Base-by-base conservation (phyloP, 1,284 basidiomycete species). In the Marasmius fiardii region DNA sequence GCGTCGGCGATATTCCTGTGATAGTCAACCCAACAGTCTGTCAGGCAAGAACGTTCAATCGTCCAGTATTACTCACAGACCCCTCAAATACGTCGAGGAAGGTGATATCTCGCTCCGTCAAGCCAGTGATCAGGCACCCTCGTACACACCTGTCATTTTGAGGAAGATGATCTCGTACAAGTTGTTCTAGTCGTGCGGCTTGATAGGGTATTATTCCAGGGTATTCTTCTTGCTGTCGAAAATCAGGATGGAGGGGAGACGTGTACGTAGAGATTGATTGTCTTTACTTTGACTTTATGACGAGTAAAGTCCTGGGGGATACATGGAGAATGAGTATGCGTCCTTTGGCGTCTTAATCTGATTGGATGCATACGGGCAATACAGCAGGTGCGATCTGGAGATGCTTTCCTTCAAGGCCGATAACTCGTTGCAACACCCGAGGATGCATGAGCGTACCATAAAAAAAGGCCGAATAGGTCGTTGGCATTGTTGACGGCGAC, bases 41-140 rank as follows among this genome's bases (percentile, higher is more conserved):
- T 31, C 10, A 31, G 4, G 12, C n/a, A 16, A 10, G n/a, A n/a
- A n/a, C n/a, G n/a, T n/a, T n/a, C n/a, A n/a, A n/a, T n/a, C n/a
- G n/a, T n/a, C n/a, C 14, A 49, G 20, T 7, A 26, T 2, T 14
- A 78, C 87, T 68, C 65, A 93, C 93, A 53, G 80, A 66, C 16
- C 90, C 92, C 70, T 95, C 93, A 59, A 94, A 95, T 5, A 78
- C 61, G 67, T 95, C 91, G 3, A 92, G 70, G 3, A 79, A 70
- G 2, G 63, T 63, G 1, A 93, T 72, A 62, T 94, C 91, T 16
- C 64, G 47, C 8, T 70, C 65, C 0, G 78, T 82, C 47, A 93
- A 72, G 1, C 91, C 90, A 0, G 68, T 68, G 3, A 93, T 88
- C 31, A 92, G 65, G 7, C 83, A 86, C 1, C 92, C 92, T 48